These are phyloP conservation scores for Pseudofabraea citricarpa DNA, from an alignment of 2,329 filamentous ascomycete genomes.

Conservation along the genomic window DNA sequence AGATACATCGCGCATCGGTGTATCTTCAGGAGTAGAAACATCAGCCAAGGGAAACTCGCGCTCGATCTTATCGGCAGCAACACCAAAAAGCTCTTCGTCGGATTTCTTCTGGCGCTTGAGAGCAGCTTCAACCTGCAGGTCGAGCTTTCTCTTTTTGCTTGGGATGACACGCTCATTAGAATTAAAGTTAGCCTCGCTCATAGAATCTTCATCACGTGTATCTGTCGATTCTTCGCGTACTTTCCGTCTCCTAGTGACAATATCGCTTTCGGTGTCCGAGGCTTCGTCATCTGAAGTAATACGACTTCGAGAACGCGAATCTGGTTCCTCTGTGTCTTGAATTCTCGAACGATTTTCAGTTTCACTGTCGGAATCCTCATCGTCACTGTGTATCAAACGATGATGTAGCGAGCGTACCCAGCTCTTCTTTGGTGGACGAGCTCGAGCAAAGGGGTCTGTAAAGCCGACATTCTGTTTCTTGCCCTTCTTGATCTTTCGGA, in stretches of 20 bases:
- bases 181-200: constrained; percentile 69
- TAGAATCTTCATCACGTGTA: constrained; percentile 55
- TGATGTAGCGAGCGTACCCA: constrained; percentile 78
- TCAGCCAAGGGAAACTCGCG: constrained; percentile 38
- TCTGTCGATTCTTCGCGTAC: constrained; percentile 32
- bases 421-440: constrained; percentile 53
- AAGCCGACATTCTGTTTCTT: constrained; percentile 59
- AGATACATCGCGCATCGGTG: constrained; percentile 42
- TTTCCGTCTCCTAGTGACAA: constrained; percentile 9
- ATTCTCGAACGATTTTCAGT: constrained; percentile 56
- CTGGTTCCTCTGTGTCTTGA: constrained; percentile 79
- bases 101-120: constrained; percentile 77
- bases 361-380: constrained; percentile 85
- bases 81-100: constrained; percentile 72
- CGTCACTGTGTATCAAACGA: constrained; percentile 69
- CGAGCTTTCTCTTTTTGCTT: constrained; percentile 69
- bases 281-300: constrained; percentile 56
- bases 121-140: constrained; percentile 61
- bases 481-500: constrained; percentile 62
- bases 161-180: constrained; percentile 49
- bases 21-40: constrained; percentile 39
- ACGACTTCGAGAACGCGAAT: constrained; percentile 76
- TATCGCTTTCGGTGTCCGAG: constrained; percentile 26
- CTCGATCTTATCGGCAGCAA: constrained; percentile 51
- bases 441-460: constrained; percentile 61